A percentile compares a stretch with the other conserved stretches of the same genome.
phyloP scores from a whole-genome alignment of 257 asterid species.

The Gardenia jasminoides region DNA sequence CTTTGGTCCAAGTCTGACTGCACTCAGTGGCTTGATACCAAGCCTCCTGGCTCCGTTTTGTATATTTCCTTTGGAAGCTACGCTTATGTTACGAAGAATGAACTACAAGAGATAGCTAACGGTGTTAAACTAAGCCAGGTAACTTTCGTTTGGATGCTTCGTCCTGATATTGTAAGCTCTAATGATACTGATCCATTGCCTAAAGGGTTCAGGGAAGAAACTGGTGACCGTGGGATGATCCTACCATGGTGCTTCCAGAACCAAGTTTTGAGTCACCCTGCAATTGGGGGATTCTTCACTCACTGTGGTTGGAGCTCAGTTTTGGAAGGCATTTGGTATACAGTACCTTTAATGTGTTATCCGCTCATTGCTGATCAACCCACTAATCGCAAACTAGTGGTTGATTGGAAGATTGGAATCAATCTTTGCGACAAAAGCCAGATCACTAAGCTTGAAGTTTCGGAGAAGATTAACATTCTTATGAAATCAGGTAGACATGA shows the following conservation, averaged over 20 bases:
- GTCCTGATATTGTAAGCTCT: too few relatives aligned
- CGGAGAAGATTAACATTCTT: conserved; percentile 37
- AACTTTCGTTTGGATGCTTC: too few relatives aligned
- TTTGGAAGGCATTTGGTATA: conserved; percentile 63
- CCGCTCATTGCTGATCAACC: conserved; percentile 72
- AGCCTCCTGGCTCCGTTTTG: too few relatives aligned
- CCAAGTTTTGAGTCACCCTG: conserved; percentile 57
- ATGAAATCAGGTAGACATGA: conserved; percentile 41
- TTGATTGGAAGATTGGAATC: conserved; percentile 73
- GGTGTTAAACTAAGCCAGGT: too few relatives aligned
- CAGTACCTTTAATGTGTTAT: conserved; percentile 51
- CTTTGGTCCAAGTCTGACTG: too few relatives aligned
- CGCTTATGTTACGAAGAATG: too few relatives aligned
- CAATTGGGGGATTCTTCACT: conserved; percentile 64
- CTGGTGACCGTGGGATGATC: too few relatives aligned
- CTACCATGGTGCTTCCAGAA: conserved; percentile 68
- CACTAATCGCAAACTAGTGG: conserved; percentile 68
- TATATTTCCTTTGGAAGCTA: too few relatives aligned
- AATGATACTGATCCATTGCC: too few relatives aligned
- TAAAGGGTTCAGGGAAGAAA: too few relatives aligned
- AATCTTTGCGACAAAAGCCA: conserved; percentile 42
- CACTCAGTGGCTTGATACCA: too few relatives aligned
- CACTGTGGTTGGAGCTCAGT: conserved; percentile 82
- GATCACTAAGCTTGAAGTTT: conserved; percentile 49
- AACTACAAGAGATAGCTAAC: too few relatives aligned